Conservation (phyloP, 2,329 filamentous ascomycete species). For the Chaetomium sp. region DNA sequence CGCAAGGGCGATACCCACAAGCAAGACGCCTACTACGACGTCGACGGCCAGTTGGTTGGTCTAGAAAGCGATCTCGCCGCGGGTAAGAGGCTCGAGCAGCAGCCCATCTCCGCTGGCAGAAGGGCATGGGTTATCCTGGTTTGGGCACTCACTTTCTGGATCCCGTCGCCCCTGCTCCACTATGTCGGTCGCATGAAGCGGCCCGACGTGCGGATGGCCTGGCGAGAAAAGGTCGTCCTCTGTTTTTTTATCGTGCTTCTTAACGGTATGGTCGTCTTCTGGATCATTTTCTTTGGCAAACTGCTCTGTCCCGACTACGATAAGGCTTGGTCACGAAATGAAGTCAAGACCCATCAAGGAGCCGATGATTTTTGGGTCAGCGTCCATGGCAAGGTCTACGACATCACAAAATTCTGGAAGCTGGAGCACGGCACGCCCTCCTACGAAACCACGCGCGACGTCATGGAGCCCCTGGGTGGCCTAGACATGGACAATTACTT, state of each 20-base stretch:
- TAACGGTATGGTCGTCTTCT: conserved; percentile 84
- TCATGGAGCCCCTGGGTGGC: conserved; percentile 80
- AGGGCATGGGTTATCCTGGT: conserved; percentile 79
- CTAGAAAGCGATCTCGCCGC: conserved; percentile 78
- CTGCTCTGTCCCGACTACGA: conserved; percentile 88
- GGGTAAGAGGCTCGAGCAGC: conserved; percentile 73
- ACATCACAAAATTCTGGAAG: conserved; percentile 86
- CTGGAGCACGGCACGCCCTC: conserved; percentile 76
- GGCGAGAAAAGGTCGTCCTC: conserved; percentile 91
- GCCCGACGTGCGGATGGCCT: conserved; percentile 94
- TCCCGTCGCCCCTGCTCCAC: conserved; percentile 82
- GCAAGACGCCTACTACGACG: conserved; percentile 73
- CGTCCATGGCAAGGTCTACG: conserved; percentile 86
- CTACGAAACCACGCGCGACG: conserved; percentile 59
- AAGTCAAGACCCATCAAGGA: conserved; percentile 73
- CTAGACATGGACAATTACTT: conserved; percentile 84
- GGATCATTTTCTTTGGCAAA: conserved; percentile 83
- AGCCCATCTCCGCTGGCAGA: conserved; percentile 63
- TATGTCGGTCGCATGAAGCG: conserved; percentile 92
- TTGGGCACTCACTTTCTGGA: conserved; percentile 91
- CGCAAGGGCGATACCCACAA: conserved; percentile 78
- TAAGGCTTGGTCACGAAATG: conserved; percentile 77
- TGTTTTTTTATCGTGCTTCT: conserved; percentile 77
- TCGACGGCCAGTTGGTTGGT: conserved; percentile 67
- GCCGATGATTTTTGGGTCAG: conserved; percentile 82